Base-by-base conservation (phyloP, 75 land plant species). In the Chamaecyparis obtusa region DNA sequence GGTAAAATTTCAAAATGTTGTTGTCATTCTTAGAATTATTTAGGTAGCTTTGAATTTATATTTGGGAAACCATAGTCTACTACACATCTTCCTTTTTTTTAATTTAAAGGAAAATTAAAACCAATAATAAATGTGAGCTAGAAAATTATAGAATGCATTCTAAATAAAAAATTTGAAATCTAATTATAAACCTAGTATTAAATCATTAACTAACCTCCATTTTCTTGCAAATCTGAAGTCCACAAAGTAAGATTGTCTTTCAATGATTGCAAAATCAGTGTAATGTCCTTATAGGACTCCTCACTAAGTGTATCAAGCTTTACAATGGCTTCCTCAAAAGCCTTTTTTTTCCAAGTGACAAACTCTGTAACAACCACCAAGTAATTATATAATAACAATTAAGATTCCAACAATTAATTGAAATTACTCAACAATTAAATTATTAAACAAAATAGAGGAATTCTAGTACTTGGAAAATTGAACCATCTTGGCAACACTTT, bases 161-260 rank as follows among this genome's bases (percentile, higher is more conserved):
- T n/a, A 71, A 9, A 30, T 32, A 10, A 32, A 14, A 71, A 71
- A 30, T 32, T 35, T 71, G 75, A 11, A 71, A 1, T 8, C 32
- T 9, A 30, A 11, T 32, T 1, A 71, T 8, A 32, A 30, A 9
- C 32, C 75, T 2, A 71, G 14, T 9, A 71, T 32, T 71, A 9
- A 71, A 71, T 11, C 9, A 30, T 71, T 71, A 30, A 71, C 55
- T 51, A 89, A 96, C 97, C 97, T 92, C 93, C 96, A 86, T 97
- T 98, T 75, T 97, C 99, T 64, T 96, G 99, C 84, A 97, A 90
- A 89, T 97, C 98, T 84, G 99, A 96, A 51, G 99, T 97, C 99
- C 99, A 97, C 30, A 97, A 95, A 15, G 99, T 97, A 72, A 97
- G 94, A 82, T 97, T 97, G 87, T 97, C 99, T 84, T 96, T 95